These are phyloP conservation scores for Sambucus nigra DNA, from an alignment of 129 eudicot genomes.

Conservation along the genomic window DNA sequence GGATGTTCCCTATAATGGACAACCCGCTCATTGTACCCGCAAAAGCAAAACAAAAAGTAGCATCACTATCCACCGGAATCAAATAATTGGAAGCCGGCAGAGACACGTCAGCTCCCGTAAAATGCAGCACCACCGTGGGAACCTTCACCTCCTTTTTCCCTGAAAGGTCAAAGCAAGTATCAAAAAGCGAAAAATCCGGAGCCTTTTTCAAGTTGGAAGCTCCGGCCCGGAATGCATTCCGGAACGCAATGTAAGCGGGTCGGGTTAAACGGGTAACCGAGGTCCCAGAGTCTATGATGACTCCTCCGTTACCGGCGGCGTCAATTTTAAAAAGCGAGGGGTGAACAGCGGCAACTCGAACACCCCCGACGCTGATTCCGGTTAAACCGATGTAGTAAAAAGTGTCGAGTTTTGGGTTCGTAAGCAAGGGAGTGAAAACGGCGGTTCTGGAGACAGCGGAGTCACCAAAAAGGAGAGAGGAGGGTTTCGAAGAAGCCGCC, in stretches of 20 bases:
- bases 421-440: slow-evolving; percentile 57
- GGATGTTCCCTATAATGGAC: slow-evolving; percentile 85
- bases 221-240: slow-evolving; percentile 68
- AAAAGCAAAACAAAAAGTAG: slow-evolving; percentile 82
- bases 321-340: slow-evolving; percentile 55
- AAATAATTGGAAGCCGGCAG: slow-evolving; percentile 82
- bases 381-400: slow-evolving; percentile 69
- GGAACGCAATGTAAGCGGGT: slow-evolving; percentile 72
- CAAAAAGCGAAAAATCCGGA: slow-evolving; percentile 66
- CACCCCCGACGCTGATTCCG: slow-evolving; percentile 80
- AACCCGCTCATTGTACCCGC: slow-evolving; percentile 80
- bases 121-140: slow-evolving; percentile 88
- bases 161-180: slow-evolving; percentile 76
- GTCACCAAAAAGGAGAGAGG: slow-evolving; percentile 60
- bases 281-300: slow-evolving; percentile 86
- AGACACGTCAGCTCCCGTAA: slow-evolving; percentile 67
- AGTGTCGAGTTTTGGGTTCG: slow-evolving; percentile 76
- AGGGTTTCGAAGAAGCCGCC: slow-evolving; percentile 59
- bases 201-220: slow-evolving; percentile 52
- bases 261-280: slow-evolving; percentile 78
- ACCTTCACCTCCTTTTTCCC: slow-evolving; percentile 82
- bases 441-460: slow-evolving; percentile 52
- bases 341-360: slow-evolving; percentile 40
- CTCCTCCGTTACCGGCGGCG: slow-evolving; percentile 66
- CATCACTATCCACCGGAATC: slow-evolving; percentile 75